Conservation (phyloP, 2,329 filamentous ascomycete species). For the Verticillium zaregamsianum region DNA sequence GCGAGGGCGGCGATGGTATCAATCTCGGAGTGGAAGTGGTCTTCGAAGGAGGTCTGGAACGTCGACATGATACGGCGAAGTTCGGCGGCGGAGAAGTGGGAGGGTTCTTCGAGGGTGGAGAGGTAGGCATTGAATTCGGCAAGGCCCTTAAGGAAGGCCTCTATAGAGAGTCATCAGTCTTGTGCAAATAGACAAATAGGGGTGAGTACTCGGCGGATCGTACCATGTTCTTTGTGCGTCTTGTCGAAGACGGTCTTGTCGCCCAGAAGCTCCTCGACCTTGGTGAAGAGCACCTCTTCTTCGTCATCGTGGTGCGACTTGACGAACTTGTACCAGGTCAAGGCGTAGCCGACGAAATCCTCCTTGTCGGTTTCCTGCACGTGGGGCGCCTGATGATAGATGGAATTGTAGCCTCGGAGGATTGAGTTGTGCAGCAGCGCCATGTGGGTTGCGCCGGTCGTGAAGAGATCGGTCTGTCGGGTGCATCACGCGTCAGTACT, state of each 20-base stretch:
- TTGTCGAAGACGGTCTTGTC: conserved; percentile 47
- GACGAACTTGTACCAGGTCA: conserved; percentile 56
- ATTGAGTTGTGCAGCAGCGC: conserved; percentile 58
- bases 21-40: conserved; percentile 54
- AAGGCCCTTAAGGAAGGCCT: conserved; percentile 48
- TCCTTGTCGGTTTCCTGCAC: conserved; percentile 45
- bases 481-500: conserved; percentile 6
- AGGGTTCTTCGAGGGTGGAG: conserved; percentile 31
- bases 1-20: conserved; percentile 45
- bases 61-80: conserved; percentile 45
- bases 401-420: conserved; percentile 60
- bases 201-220: conserved; percentile 5
- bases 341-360: conserved; percentile 54
- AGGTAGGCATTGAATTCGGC: conserved; percentile 50
- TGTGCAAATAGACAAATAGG: too few relatives aligned
- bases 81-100: conserved; percentile 38
- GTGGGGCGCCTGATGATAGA: conserved; percentile 55
- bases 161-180: conserved; percentile 14
- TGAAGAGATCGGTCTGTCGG: conserved; percentile 53
- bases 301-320: conserved; percentile 59
- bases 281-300: conserved; percentile 51
- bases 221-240: conserved; percentile 53
- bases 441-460: conserved; percentile 57
- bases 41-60: conserved; percentile 46
- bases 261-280: conserved; percentile 45